Conservation (phyloP, 2,329 filamentous ascomycete species). For the Aspergillus sp. region DNA sequence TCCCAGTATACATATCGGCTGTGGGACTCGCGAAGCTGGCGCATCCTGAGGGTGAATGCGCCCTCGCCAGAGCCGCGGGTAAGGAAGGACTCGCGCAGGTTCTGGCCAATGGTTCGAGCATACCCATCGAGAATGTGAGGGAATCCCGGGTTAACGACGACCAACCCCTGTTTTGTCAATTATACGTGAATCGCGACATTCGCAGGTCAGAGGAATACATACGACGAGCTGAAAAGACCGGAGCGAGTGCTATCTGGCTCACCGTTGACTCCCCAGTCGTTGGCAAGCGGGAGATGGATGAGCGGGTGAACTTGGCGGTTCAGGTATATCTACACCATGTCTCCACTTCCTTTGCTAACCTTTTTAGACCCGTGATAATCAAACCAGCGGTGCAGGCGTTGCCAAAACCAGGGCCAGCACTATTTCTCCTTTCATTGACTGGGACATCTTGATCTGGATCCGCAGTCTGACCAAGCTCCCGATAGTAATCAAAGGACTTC, state of each 20-base stretch:
- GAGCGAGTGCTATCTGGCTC: slow-evolving; percentile 25
- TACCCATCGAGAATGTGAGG: slow-evolving; percentile 35
- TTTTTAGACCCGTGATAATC: slow-evolving; percentile 7
- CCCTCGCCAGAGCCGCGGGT: slow-evolving; percentile 35
- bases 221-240: slow-evolving; percentile 19
- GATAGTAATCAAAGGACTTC: slow-evolving; percentile 37
- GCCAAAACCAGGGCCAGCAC: slow-evolving; percentile 24
- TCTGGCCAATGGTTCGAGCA: slow-evolving; percentile 34
- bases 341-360: background rate
- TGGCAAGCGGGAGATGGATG: slow-evolving; percentile 28
- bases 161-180: slow-evolving; percentile 28
- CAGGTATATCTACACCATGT: slow-evolving; percentile 8
- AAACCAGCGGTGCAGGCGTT: slow-evolving; percentile 16
- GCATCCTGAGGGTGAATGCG: slow-evolving; percentile 39
- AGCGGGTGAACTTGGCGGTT: slow-evolving; percentile 20
- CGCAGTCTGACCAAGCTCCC: slow-evolving; percentile 29
- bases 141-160: slow-evolving; percentile 12
- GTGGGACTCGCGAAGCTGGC: slow-evolving; percentile 40
- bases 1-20: slow-evolving; percentile 39
- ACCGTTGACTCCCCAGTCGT: slow-evolving; percentile 31
- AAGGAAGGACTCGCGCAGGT: slow-evolving; percentile 32
- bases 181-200: slow-evolving; percentile 34
- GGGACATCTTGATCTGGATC: slow-evolving; percentile 35
- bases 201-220: slow-evolving; percentile 19
- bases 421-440: slow-evolving; percentile 24